A percentile compares a stretch with the other conserved stretches of the same genome.
These are phyloP conservation scores for Cercospora sp. DNA, from an alignment of 2,329 filamentous ascomycete species.

Conservation along the genomic window DNA sequence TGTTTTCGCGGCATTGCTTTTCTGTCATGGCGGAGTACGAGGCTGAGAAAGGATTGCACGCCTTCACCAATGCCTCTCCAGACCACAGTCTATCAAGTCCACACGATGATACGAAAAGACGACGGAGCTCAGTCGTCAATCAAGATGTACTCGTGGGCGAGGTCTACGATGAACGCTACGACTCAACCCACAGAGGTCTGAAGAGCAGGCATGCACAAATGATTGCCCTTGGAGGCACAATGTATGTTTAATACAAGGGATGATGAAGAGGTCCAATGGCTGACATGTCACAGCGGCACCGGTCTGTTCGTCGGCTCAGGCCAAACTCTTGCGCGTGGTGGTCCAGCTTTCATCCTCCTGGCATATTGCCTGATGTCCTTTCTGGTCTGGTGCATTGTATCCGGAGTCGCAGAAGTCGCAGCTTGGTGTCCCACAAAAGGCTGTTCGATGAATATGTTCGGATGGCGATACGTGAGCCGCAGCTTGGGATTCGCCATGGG, in stretches of 20 bases:
- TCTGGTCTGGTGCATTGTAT: constrained; percentile 49
- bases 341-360: constrained; percentile 47
- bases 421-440: constrained; percentile 60
- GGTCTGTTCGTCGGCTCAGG: constrained; percentile 44
- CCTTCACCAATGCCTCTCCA: constrained; percentile 1
- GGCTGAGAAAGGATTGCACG: constrained; percentile 15
- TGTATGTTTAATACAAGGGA: constrained; percentile 13
- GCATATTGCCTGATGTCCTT: constrained; percentile 46
- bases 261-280: constrained; percentile 15
- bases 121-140: constrained; percentile 23
- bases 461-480: constrained; percentile 46
- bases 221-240: constrained; percentile 38
- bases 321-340: constrained; percentile 39
- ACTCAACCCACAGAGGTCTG: constrained; percentile 43
- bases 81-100: constrained; percentile 9
- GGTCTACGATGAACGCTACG: constrained; percentile 36
- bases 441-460: constrained; percentile 52
- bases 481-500: constrained; percentile 50
- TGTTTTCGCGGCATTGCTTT: not conserved
- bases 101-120: constrained; percentile 16
- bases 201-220: constrained; percentile 43
- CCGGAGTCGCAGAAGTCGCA: constrained; percentile 57
- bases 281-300: constrained; percentile 27
- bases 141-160: constrained; percentile 29
- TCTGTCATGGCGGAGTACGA: constrained; percentile 10